phyloP scores from a whole-genome alignment of 2,329 filamentous ascomycete species.

The Fusarium domesticum region DNA sequence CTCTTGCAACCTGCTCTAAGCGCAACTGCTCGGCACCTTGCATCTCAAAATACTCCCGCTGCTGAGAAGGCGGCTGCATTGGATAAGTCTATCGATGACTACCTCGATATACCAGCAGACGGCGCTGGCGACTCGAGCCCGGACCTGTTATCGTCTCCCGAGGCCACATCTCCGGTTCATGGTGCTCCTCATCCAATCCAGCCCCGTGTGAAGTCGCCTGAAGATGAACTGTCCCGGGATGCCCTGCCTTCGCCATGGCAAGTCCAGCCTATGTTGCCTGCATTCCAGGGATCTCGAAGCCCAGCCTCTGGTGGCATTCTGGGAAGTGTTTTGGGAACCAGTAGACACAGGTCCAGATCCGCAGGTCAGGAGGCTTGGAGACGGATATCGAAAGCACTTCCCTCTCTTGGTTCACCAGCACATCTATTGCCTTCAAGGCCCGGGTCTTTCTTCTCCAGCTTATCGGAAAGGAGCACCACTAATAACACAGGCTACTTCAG shows the following conservation, averaged over 20 bases:
- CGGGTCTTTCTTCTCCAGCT: slow-evolving; percentile 38
- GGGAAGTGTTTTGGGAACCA: slow-evolving; percentile 46
- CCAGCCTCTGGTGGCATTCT: slow-evolving; percentile 35
- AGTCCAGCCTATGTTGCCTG: slow-evolving; percentile 21
- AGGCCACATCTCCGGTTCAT: slow-evolving; percentile 9
- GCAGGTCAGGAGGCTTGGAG: slow-evolving; percentile 56
- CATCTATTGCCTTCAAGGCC: slow-evolving; percentile 43
- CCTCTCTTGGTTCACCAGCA: slow-evolving; percentile 43
- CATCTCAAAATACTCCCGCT: slow-evolving; percentile 53
- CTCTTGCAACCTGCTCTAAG: slow-evolving; percentile 60
- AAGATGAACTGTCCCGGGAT: slow-evolving; percentile 5
- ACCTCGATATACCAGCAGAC: slow-evolving; percentile 27
- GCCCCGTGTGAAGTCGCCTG: slow-evolving; percentile 5
- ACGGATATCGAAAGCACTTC: slow-evolving; percentile 54
- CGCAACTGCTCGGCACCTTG: slow-evolving; percentile 53
- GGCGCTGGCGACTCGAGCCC: slow-evolving; percentile 25
- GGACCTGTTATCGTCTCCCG: slow-evolving; percentile 20
- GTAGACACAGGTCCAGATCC: slow-evolving; percentile 51
- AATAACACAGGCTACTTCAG: slow-evolving; percentile 2
- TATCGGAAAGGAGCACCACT: slow-evolving; percentile 30
- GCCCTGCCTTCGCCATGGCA: slow-evolving; percentile 32
- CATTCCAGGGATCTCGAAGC: slow-evolving; percentile 16
- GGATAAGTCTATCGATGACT: slow-evolving; percentile 37
- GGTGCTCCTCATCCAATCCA: slow-evolving; percentile 6
- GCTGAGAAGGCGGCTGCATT: slow-evolving; percentile 57